Percentiles rank a stretch among this genome's conserved stretches.
Evolutionary conservation across 1,139 yeast species (phyloP).

Genomic region (Tardiomyces digboiensis): DNA sequence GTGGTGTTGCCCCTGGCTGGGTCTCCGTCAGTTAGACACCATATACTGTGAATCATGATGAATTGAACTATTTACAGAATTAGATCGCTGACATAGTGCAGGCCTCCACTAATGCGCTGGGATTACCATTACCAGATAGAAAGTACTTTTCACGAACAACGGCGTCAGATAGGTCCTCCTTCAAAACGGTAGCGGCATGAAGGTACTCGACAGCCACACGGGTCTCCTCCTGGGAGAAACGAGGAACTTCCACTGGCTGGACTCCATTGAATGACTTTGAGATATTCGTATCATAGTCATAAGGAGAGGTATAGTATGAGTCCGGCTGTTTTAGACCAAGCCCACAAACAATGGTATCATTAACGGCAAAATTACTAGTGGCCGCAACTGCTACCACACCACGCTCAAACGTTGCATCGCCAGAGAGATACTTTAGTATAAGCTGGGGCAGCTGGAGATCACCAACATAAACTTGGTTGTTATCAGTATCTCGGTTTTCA

Average conservation of each 20-base stretch:
- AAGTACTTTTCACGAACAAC: conserved; percentile 45
- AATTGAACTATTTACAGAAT: neutral
- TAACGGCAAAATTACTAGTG: conserved; percentile 37
- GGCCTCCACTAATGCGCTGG: conserved; percentile 43
- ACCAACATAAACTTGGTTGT: conserved; percentile 48
- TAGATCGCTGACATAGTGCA: conserved; percentile 3
- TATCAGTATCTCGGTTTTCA: conserved; percentile 49
- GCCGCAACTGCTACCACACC: conserved; percentile 61
- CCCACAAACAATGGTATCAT: conserved; percentile 52
- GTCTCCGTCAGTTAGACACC: too few species aligned
- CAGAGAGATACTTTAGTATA: conserved; percentile 47
- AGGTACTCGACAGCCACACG: conserved; percentile 44
- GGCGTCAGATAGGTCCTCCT: conserved; percentile 33
- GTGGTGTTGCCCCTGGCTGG: too few species aligned
- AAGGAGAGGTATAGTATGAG: conserved; percentile 8
- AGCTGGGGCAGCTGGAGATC: conserved; percentile 61
- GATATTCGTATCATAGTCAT: conserved; percentile 45
- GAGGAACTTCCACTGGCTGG: conserved; percentile 37
- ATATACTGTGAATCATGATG: too few species aligned
- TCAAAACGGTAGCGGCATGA: conserved; percentile 44
- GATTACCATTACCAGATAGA: conserved; percentile 73
- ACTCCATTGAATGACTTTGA: conserved; percentile 45
- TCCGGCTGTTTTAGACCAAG: conserved; percentile 34
- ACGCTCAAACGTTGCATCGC: conserved; percentile 38
- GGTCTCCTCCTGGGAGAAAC: conserved; percentile 47